A percentile compares a stretch with the other conserved stretches of the same genome.
These are phyloP conservation scores for Penicillium brasilianum DNA, from an alignment of 2,329 filamentous ascomycete genomes.

Conservation along the genomic window DNA sequence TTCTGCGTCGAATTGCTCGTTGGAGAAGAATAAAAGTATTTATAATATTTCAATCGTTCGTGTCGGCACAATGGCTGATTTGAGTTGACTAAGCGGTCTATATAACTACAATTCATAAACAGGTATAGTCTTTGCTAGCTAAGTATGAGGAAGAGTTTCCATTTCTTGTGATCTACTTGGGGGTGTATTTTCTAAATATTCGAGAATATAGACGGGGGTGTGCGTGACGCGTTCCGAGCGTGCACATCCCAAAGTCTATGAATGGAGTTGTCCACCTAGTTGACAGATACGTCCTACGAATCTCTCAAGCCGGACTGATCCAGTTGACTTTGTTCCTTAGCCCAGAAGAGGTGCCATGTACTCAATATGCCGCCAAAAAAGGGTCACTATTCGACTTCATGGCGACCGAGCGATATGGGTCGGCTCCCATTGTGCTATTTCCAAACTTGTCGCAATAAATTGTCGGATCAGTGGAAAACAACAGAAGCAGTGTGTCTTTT, in stretches of 20 bases:
- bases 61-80: background rate
- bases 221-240: background rate
- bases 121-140: background rate
- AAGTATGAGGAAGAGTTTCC: background rate
- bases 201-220: background rate
- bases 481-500: background rate
- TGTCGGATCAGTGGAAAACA: background rate
- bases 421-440: background rate
- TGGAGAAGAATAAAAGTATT: slow-evolving; percentile 1
- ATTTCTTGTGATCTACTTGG: background rate
- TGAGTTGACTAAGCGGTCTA: background rate
- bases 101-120: background rate
- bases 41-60: background rate
- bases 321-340: background rate
- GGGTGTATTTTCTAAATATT: background rate
- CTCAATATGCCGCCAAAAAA: background rate
- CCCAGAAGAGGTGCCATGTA: background rate
- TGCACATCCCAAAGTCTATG: background rate
- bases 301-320: background rate
- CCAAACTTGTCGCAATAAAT: background rate
- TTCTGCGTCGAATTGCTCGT: slow-evolving; percentile 2
- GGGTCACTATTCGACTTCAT: background rate
- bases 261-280: background rate
- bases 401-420: background rate
- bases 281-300: background rate